A percentile compares a stretch with the other conserved stretches of the same genome.
Conservation (phyloP, 495 filamentous ascomycete species). For the Penicillium cinerascens region DNA sequence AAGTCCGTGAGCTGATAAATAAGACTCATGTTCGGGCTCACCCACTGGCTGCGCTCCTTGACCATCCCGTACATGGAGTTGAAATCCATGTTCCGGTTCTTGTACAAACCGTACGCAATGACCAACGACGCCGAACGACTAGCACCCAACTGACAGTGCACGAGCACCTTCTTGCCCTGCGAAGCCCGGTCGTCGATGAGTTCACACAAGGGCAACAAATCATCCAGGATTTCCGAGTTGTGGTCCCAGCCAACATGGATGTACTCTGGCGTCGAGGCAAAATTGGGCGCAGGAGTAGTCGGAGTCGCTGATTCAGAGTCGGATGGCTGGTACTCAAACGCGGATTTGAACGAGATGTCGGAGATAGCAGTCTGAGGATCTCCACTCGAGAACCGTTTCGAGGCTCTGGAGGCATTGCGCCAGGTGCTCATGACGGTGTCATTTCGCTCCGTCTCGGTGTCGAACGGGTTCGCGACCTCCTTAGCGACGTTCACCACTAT, state of each 20-base stretch:
- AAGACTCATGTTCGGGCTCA: constrained; percentile 96
- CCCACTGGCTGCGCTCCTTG: constrained; percentile 88
- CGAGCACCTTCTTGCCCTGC: constrained; percentile 79
- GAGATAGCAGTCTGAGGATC: constrained; percentile 70
- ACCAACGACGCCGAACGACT: constrained; percentile 95
- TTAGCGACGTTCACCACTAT: constrained; percentile 93
- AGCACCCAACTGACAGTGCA: constrained; percentile 95
- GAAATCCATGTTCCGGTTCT: constrained; percentile 79
- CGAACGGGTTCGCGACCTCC: constrained; percentile 89
- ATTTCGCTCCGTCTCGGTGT: constrained; percentile 25
- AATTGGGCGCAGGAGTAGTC: constrained; percentile 38
- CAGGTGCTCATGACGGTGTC: constrained; percentile 42
- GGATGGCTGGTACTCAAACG: constrained; percentile 52
- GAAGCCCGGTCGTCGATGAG: constrained; percentile 75
- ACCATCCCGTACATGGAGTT: constrained; percentile 92
- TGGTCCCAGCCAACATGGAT: constrained; percentile 97
- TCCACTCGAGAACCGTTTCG: constrained; percentile 44
- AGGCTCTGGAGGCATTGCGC: constrained; percentile 32
- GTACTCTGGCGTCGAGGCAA: constrained; percentile 70
- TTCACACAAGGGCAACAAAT: constrained; percentile 80
- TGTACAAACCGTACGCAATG: constrained; percentile 93
- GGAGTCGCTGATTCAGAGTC: constrained; percentile 50
- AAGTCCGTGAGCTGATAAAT: constrained; percentile 98
- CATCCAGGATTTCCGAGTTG: constrained; percentile 90
- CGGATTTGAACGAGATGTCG: constrained; percentile 66